Evolutionary conservation across 768 basidiomycete genomes (phyloP), one percentile per base, ranked within the genome.

Genomic region (Royoungia palumana): DNA sequence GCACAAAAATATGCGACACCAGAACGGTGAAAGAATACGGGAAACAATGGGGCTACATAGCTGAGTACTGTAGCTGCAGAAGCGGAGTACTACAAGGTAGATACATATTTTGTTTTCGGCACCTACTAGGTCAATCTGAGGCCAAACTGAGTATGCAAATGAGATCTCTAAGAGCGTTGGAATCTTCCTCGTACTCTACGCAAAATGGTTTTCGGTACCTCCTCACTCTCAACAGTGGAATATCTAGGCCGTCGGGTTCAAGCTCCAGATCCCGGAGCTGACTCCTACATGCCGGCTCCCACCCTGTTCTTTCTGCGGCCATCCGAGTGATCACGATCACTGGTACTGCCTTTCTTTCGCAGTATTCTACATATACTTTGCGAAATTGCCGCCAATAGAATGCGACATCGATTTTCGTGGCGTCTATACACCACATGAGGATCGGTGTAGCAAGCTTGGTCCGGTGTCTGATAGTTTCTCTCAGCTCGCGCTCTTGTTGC

Each of bases 371-470:
- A 14, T 60, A 65, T 17, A 63, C 57, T 47, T 44, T 64, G 24
- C 35, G 51, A 35, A 63, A 62, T n/a, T 46, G 52, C 6, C 53
- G 35, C 60, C 63, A 63, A 3, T 56, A 60, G 6, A 20, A 16
- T 2, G 25, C 10, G 4, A 53, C 44, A 1, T 41, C 52, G 28
- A 65, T 22, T 22, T 63, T 62, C 20, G 50, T 13, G 45, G 63
- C 62, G 17, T 54, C 35, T 13, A 65, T 57, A 37, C 62, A 63
- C 62, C 62, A 63, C 14, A 65, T n/a, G 6, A 63, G 47, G 13
- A 62, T 52, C 19, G 60, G 58, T 32, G 9, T 43, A 7, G 47
- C 28, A 10, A 10, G 11, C 19, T 5, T 55, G n/a, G 39, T 55
- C 20, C 56, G 28, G 17, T 22, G 28, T 3, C 46, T 44, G 13